A percentile compares a stretch with the other conserved stretches of the same genome.
Evolutionary conservation across 805 yeast species (phyloP).

Genomic region (Saccharomycopsis capsularis): DNA sequence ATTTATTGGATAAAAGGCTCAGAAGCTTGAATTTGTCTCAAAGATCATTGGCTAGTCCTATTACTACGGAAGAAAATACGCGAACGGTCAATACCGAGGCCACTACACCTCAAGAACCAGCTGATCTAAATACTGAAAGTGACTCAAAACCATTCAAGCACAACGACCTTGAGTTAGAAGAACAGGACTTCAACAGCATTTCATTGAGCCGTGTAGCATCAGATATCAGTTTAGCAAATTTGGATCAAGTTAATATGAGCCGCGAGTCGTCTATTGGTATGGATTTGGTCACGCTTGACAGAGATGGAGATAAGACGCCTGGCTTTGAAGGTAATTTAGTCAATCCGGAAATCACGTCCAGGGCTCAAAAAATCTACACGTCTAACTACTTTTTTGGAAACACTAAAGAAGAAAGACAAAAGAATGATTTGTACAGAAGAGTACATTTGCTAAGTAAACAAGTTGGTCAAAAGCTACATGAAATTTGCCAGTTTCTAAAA

Average conservation of each 20-base stretch:
- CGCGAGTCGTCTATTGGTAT: slow-evolving; percentile 4
- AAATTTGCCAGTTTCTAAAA: slow-evolving; percentile 41
- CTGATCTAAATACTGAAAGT: background rate
- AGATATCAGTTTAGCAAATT: slow-evolving; percentile 8
- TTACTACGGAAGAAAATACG: background rate
- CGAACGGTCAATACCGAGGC: background rate
- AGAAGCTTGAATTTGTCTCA: slow-evolving; percentile 17
- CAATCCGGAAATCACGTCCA: slow-evolving; percentile 48
- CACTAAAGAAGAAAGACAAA: slow-evolving; percentile 38
- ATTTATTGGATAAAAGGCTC: slow-evolving; percentile 15
- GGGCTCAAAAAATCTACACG: slow-evolving; percentile 56
- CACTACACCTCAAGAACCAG: background rate
- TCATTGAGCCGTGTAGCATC: slow-evolving; percentile 6
- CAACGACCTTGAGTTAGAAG: background rate
- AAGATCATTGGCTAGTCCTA: slow-evolving; percentile 3
- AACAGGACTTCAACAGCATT: slow-evolving; percentile 26
- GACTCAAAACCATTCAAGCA: background rate
- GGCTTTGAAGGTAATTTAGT: slow-evolving; percentile 31
- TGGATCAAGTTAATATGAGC: slow-evolving; percentile 5
- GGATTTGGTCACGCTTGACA: slow-evolving; percentile 1
- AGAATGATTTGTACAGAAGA: slow-evolving; percentile 37
- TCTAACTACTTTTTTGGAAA: slow-evolving; percentile 60
- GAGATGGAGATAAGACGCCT: slow-evolving; percentile 28
- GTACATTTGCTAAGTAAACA: slow-evolving; percentile 56
- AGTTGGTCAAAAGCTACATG: slow-evolving; percentile 60